phyloP scores from a whole-genome alignment of 2,329 filamentous ascomycete genomes.

The Clarireedia homoeocarpa region DNA sequence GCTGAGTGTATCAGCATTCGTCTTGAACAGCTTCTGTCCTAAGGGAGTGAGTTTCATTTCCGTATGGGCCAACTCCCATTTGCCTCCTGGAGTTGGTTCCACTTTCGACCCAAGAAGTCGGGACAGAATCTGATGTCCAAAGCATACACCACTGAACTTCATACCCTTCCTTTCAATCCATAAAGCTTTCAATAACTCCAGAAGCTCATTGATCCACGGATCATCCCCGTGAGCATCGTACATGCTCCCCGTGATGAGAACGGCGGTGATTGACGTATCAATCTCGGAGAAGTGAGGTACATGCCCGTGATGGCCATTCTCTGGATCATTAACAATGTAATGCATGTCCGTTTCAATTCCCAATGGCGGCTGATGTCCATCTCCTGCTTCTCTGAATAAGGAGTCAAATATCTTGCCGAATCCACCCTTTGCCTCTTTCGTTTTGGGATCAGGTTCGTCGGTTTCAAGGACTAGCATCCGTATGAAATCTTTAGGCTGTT shows the following conservation, averaged over 20 bases:
- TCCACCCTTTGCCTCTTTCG: constrained; percentile 39
- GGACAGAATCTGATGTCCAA: constrained; percentile 79
- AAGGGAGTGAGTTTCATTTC: constrained; percentile 58
- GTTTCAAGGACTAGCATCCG: constrained; percentile 49
- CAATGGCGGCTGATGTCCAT: constrained; percentile 44
- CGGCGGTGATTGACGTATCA: constrained; percentile 54
- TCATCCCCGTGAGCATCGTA: constrained; percentile 66
- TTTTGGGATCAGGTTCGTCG: constrained; percentile 46
- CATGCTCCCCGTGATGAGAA: constrained; percentile 72
- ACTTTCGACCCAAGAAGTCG: constrained; percentile 64
- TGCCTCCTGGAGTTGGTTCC: constrained; percentile 53
- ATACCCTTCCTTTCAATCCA: constrained; percentile 53
- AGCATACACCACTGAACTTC: constrained; percentile 75
- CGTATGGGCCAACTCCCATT: constrained; percentile 75
- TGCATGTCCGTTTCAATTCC: constrained; percentile 46
- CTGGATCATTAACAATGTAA: constrained; percentile 40
- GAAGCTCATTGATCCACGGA: constrained; percentile 68
- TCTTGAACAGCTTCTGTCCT: constrained; percentile 60
- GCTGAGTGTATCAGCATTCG: constrained; percentile 36
- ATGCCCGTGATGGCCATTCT: constrained; percentile 1
- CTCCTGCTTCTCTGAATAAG: constrained; percentile 44
- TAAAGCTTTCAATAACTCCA: constrained; percentile 55
- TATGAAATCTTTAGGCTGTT: constrained; percentile 15
- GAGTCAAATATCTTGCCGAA: constrained; percentile 47
- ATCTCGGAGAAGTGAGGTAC: constrained; percentile 1